Conservation (phyloP, 331 rosid species). For the Quercus tomentella region DNA sequence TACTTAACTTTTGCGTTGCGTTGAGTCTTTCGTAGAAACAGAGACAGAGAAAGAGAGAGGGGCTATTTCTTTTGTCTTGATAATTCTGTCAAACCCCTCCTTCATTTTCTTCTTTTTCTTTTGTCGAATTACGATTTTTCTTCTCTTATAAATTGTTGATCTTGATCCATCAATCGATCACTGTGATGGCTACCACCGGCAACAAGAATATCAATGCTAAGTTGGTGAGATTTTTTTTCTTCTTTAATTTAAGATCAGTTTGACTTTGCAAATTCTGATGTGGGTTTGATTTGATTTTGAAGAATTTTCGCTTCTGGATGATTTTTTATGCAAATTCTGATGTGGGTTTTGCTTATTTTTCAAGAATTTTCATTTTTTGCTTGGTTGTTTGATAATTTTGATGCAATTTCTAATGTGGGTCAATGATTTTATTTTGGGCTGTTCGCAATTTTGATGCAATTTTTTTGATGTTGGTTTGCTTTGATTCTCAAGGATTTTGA, state of each 20-base stretch:
- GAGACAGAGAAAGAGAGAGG: background rate
- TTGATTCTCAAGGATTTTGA: background rate
- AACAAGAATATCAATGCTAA: conserved; percentile 55
- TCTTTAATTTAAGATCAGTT: background rate
- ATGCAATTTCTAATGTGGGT: background rate
- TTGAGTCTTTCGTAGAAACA: background rate
- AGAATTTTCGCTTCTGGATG: background rate
- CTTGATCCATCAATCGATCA: background rate
- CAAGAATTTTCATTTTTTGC: background rate
- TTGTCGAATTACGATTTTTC: background rate
- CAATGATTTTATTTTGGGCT: background rate
- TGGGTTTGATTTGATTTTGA: background rate
- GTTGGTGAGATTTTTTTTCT: conserved; percentile 32
- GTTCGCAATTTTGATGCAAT: background rate
- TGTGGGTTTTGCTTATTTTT: conserved; percentile 8
- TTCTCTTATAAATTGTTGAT: background rate
- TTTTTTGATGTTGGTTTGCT: background rate
- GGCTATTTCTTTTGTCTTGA: background rate
- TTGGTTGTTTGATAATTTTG: background rate
- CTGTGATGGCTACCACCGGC: conserved; percentile 49
- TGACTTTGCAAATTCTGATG: conserved; percentile 1
- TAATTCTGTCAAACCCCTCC: background rate
- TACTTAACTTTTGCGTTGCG: background rate
- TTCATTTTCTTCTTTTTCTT: background rate
- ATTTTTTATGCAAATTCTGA: background rate